Evolutionary conservation across 371 early-diverging fungal genomes (phyloP).

Genomic region (Sporodiniella umbellata): DNA sequence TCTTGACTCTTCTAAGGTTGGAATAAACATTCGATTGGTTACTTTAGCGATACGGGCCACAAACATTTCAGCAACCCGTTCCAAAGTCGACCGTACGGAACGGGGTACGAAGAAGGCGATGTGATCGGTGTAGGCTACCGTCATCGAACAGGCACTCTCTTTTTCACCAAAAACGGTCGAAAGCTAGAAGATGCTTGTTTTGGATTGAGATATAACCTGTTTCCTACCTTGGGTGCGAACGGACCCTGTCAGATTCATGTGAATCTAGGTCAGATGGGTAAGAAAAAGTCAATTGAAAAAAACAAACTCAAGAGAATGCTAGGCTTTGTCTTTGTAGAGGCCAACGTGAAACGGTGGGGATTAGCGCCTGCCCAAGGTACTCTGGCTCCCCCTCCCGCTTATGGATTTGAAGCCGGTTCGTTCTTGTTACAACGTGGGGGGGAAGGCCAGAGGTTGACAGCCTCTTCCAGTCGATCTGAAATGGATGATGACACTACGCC

Average conservation of each 20-base stretch:
- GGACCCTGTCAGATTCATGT: constrained; percentile 64
- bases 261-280: constrained; percentile 54
- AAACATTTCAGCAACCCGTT: constrained; percentile 70
- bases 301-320: not conserved
- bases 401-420: constrained; percentile 41
- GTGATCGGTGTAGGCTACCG: constrained; percentile 78
- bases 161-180: constrained; percentile 80
- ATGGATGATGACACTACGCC: constrained; percentile 20
- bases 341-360: constrained; percentile 79
- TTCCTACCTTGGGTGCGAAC: constrained; percentile 63
- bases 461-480: not conserved
- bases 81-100: constrained; percentile 56
- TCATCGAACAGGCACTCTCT: constrained; percentile 70
- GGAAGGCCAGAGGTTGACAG: not conserved
- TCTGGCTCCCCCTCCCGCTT: constrained; percentile 62
- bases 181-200: constrained; percentile 57
- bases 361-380: constrained; percentile 67
- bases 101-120: constrained; percentile 64
- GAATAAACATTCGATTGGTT: constrained; percentile 74
- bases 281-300: not conserved
- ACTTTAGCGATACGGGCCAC: constrained; percentile 61
- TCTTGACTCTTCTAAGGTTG: constrained; percentile 39
- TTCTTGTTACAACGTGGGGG: constrained; percentile 23
- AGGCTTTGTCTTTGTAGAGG: constrained; percentile 68
- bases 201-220: constrained; percentile 54